Base-by-base conservation (phyloP, 805 yeast genomes). In the Kurtzmaniella cleridarum region DNA sequence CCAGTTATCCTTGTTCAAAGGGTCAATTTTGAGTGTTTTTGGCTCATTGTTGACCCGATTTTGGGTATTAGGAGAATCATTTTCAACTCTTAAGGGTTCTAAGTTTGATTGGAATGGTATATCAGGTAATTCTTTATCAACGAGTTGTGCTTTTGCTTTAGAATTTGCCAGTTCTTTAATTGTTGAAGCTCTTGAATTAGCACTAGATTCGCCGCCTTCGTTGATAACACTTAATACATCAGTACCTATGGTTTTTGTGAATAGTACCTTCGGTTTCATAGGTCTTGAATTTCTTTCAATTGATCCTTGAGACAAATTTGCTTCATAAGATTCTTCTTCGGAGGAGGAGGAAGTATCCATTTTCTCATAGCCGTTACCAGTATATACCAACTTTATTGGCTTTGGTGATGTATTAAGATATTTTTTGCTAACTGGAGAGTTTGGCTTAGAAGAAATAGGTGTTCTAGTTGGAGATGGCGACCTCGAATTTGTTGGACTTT, bases 141-240 rank as follows among this genome's bases (percentile, higher is more conserved):
- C n/a, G n/a, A n/a, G n/a, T 20, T 20, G 24, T 20, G 24, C 5
- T 20, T 5, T 8, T 5, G 5, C 8, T 20, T 20, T 8, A 20
- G 24, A 20, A 20, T 20, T 20, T 20, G 5, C 24, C 8, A 20
- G 8, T 33, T 42, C 9, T 35, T 46, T 54, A 3, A 58, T 35
- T 36, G 69, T 66, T 5, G 67, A 45, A 6, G 42, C 38, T 41
- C 71, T 53, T 3, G 70, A 62, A 36, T 20, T 20, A 5, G 7
- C 24, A 5, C 56, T 51, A 2, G 47, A 55, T 23, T 41, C 48
- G 24, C 49, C 49, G 24, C 52, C 60, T 40, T 69, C 74, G 45
- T 68, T 72, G 14, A 69, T 68, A 31, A 67, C 58, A 45, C 74
- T 69, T 36, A 69, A 56, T 33, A 59, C 70, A 44, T 67, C 72